Base-by-base conservation (phyloP, 441 rosid genomes). In the Capsella rubella region DNA sequence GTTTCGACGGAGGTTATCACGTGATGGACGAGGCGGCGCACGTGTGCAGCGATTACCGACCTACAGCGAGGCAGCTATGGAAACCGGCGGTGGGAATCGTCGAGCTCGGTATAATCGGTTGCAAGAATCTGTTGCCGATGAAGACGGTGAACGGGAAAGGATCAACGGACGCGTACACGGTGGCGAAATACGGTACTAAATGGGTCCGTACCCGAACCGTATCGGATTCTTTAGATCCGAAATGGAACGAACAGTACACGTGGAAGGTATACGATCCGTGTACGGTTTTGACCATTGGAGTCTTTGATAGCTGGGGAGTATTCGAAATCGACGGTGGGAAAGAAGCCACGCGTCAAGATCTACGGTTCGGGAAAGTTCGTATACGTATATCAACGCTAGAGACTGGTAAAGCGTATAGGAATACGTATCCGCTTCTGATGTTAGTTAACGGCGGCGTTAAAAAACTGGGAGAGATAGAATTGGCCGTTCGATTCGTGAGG, bases 1-100 rank as follows among this genome's bases (percentile, higher is more conserved):
- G 93, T 62, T 87, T 87, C 67, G 93, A 89, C 63, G 93, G 91
- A 0, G 91, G 93, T 6, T 89, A 89, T 81, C 93, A 89, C 81
- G 91, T 89, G 83, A 85, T 84, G 84, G 93, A 89, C 67, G 93
- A 89, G 78, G 82, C 85, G 39, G 90, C 88, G 18, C 85, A 85
- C 72, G 78, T 85, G 75, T 87, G 93, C 65, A 89, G 93, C 62
- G 93, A 89, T 74, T 89, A 78, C 28, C 82, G 90, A 4, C 88
- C 91, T 10, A 89, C 93, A 59, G 91, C 93, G 12, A 83, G 88
- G 78, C 93, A 87, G 62, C 50, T 89, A 1, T 87, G 93, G 93
- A 89, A 84, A 74, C 84, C 88, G 34, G 82, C 91, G 40, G 72
- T 89, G 0, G 93, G 93, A 14, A 76, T 75, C 29, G 74, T 87